Base-by-base conservation (phyloP, 2,329 filamentous ascomycete genomes). In the Fusarium tanahbumbuense region DNA sequence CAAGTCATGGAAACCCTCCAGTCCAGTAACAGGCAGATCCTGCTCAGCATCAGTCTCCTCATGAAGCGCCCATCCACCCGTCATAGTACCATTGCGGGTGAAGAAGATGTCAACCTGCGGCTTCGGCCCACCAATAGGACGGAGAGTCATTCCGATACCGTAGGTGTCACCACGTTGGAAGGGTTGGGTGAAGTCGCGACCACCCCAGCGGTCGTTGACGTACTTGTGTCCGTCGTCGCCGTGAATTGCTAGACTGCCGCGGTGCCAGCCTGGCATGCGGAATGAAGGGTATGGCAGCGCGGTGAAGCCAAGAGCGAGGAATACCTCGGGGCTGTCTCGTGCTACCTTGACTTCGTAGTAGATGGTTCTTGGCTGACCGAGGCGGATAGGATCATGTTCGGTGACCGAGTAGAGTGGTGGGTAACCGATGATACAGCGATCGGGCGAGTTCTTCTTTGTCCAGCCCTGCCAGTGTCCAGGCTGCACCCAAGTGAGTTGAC, bases 191-290 rank as follows among this genome's bases (percentile, higher is more conserved):
- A 94, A 94, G 59, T 88, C 83, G 67, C 87, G 87, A 20, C 93
- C 93, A 23, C 93, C 92, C 83, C 87, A 91, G 10, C 85, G 84
- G 77, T 95, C 91, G 76, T 94, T 93, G 73, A 93, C 85, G 77
- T 91, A 96, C 77, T 87, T 87, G 73, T 91, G 86, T 0, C 93
- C 93, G 78, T 95, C 93, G 77, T 95, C 93, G 48, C 91, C 89
- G 77, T 95, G 93, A n/a, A 95, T 88, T 2, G 85, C 93, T 16
- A 94, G 75, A 68, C 88, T 91, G 20, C 87, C 92, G 34, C 92
- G 86, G 76, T 96, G 91, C 93, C 92, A 95, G 3, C 93, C 93
- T 0, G 93, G 93, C 64, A 94, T 85, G 10, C 93, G 87, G 82
- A 93, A 95, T 0, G 86, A 84, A 9, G 93, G 93, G 76, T 94